Evolutionary conservation across 257 asterid genomes (phyloP).

Genomic region (Plantago elongata): DNA sequence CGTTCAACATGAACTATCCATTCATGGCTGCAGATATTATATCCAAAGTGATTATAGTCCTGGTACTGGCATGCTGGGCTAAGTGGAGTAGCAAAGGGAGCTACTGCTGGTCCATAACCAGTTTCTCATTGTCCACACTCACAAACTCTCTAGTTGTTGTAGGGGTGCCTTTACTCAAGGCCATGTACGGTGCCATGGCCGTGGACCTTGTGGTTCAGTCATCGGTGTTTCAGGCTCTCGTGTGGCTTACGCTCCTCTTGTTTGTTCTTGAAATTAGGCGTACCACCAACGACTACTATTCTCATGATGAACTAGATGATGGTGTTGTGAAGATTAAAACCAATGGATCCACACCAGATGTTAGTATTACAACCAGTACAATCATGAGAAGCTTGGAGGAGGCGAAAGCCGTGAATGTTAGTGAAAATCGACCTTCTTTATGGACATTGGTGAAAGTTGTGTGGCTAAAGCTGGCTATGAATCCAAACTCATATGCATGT

Average conservation of each 20-base stretch:
- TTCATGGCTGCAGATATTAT: constrained; percentile 49
- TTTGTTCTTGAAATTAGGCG: constrained; percentile 41
- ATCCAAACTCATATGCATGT: constrained; percentile 58
- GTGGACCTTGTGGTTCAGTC: constrained; percentile 51
- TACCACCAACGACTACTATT: constrained; percentile 12
- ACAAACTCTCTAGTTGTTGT: constrained; percentile 53
- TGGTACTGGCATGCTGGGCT: constrained; percentile 39
- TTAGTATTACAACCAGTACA: background rate
- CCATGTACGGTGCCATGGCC: constrained; percentile 52
- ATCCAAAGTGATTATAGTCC: constrained; percentile 39
- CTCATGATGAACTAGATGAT: background rate
- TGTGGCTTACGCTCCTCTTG: constrained; percentile 48
- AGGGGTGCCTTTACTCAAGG: constrained; percentile 54
- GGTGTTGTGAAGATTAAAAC: background rate
- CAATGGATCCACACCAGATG: background rate
- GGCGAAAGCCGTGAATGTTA: background rate
- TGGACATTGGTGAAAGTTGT: constrained; percentile 32
- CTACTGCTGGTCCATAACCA: constrained; percentile 49
- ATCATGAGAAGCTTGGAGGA: background rate
- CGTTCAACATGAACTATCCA: constrained; percentile 46
- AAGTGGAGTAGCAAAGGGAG: constrained; percentile 37
- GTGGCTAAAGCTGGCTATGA: constrained; percentile 40
- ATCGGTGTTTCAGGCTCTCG: constrained; percentile 42
- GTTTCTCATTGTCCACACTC: constrained; percentile 48
- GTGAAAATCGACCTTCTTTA: constrained; percentile 4